A percentile compares a stretch with the other conserved stretches of the same genome.
Evolutionary conservation across 768 basidiomycete genomes (phyloP).

Genomic region (Calocera viscosa): DNA sequence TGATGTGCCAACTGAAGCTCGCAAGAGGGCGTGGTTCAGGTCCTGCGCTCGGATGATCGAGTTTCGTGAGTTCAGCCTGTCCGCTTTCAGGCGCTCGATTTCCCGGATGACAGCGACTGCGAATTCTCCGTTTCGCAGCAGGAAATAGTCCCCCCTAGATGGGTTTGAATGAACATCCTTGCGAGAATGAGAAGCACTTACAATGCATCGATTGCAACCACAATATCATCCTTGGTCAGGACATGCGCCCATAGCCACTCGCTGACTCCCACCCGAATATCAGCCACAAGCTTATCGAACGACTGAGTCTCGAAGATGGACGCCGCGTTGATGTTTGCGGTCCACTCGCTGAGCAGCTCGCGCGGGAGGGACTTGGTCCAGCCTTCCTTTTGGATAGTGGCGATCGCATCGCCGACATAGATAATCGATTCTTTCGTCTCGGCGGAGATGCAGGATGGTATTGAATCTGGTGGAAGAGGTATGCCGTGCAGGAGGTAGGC

Average conservation of each 20-base stretch:
- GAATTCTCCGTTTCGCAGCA: slow-evolving; percentile 81
- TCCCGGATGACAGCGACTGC: slow-evolving; percentile 72
- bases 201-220: slow-evolving; percentile 75
- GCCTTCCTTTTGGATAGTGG: slow-evolving; percentile 65
- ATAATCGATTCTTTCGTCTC: slow-evolving; percentile 68
- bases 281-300: slow-evolving; percentile 60
- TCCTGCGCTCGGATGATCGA: slow-evolving; percentile 83
- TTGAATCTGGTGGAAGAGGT: slow-evolving; percentile 44
- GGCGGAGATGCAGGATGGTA: slow-evolving; percentile 62
- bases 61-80: slow-evolving; percentile 56
- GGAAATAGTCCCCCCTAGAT: slow-evolving; percentile 70
- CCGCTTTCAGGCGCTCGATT: slow-evolving; percentile 69
- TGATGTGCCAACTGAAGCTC: slow-evolving; percentile 76
- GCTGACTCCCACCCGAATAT: slow-evolving; percentile 67
- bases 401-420: slow-evolving; percentile 78
- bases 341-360: slow-evolving; percentile 48
- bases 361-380: slow-evolving; percentile 69
- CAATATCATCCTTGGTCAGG: slow-evolving; percentile 67
- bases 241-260: slow-evolving; percentile 94
- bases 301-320: slow-evolving; percentile 64
- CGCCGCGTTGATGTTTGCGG: slow-evolving; percentile 48
- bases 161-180: neutral
- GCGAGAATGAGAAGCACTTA: slow-evolving; percentile 30
- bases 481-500: slow-evolving; percentile 73
- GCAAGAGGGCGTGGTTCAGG: slow-evolving; percentile 70